phyloP scores from a whole-genome alignment of 345 rosid genomes.

The Pistacia atlantica region DNA sequence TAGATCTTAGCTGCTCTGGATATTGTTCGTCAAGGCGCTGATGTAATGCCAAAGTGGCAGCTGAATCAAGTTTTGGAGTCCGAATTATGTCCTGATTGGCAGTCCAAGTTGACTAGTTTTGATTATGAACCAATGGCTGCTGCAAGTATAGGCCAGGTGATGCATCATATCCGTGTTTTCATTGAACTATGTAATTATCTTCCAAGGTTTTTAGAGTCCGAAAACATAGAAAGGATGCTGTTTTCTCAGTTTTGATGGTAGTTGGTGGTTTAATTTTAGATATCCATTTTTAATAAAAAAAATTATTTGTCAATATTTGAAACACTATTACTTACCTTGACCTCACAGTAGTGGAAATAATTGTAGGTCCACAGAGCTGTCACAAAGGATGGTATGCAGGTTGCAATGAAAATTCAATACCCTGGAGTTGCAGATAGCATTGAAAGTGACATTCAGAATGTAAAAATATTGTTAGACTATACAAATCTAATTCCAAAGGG shows the following conservation, averaged over 20 bases:
- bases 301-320: neutral
- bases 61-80: conserved; percentile 84
- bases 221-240: neutral
- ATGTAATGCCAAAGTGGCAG: conserved; percentile 96
- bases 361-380: conserved; percentile 90
- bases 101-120: conserved; percentile 74
- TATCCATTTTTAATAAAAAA: neutral
- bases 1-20: conserved; percentile 97
- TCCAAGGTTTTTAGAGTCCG: neutral
- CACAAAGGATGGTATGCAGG: conserved; percentile 67
- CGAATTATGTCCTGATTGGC: conserved; percentile 88
- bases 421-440: conserved; percentile 98
- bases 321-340: neutral
- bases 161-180: conserved; percentile 2
- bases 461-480: conserved; percentile 75
- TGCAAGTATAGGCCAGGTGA: conserved; percentile 98
- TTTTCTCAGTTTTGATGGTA: neutral
- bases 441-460: conserved; percentile 95
- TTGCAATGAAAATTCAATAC: conserved; percentile 97
- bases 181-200: neutral
- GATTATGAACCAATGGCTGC: conserved; percentile 97
- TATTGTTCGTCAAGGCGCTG: conserved; percentile 99
- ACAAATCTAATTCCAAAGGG: conserved; percentile 94
- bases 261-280: neutral
- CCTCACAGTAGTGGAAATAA: conserved; percentile 19